Percentiles rank a stretch among this genome's conserved stretches.
phyloP scores from a whole-genome alignment of 257 asterid species.

The Penstemon eatonii region DNA sequence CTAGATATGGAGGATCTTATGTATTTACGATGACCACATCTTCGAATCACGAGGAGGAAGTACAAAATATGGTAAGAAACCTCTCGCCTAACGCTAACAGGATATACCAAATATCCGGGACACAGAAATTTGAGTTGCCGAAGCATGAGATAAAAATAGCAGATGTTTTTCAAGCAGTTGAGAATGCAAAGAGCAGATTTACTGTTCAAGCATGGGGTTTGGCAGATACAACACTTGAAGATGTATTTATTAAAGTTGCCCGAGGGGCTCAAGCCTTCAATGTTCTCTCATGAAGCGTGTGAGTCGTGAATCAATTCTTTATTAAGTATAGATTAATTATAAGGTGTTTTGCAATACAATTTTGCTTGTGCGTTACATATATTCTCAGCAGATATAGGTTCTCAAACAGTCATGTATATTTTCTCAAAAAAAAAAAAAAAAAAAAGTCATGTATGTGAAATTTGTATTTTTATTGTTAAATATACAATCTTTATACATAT shows the following conservation, averaged over 20 bases:
- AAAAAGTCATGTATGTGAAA: too few species aligned
- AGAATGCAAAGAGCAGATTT: slow-evolving; percentile 78
- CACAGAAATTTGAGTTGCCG: slow-evolving; percentile 92
- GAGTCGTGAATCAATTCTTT: too few species aligned
- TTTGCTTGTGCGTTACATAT: too few species aligned
- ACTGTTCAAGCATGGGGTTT: slow-evolving; percentile 94
- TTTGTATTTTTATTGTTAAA: too few species aligned
- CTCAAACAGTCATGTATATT: too few species aligned
- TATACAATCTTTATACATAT: too few species aligned
- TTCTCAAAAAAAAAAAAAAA: too few species aligned
- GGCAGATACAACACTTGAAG: slow-evolving; percentile 91
- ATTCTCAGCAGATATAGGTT: too few species aligned
- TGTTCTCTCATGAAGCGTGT: slow-evolving; percentile 45
- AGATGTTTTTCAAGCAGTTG: slow-evolving; percentile 84
- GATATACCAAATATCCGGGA: slow-evolving; percentile 87
- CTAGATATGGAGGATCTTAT: slow-evolving; percentile 87
- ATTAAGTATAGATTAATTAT: too few species aligned
- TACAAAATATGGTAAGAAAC: slow-evolving; percentile 51
- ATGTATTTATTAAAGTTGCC: slow-evolving; percentile 94
- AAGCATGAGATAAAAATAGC: slow-evolving; percentile 75
- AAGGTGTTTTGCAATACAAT: too few species aligned
- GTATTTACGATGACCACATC: slow-evolving; percentile 93
- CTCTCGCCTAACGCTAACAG: slow-evolving; percentile 74
- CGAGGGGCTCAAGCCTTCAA: slow-evolving; percentile 65
- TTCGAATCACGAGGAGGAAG: slow-evolving; percentile 66